Base-by-base conservation (phyloP, 208 protist species). In the Porcisia deanei region DNA sequence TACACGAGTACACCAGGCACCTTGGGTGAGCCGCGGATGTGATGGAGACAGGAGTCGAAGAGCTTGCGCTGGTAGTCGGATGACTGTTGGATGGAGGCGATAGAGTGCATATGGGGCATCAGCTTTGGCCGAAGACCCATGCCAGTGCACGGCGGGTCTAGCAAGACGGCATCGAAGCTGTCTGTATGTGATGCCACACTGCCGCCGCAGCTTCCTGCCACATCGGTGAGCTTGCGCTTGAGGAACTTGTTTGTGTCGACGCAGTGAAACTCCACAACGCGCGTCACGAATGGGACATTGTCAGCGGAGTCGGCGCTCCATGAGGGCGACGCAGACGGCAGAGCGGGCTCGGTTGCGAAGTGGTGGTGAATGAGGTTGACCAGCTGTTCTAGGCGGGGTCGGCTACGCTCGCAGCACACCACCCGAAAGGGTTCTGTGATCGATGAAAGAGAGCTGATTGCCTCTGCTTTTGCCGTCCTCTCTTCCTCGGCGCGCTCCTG, bases 141-240 rank as follows among this genome's bases (percentile, higher is more conserved):
- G 9, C 91, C 93, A 0, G 85, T 92, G 85, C 94, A 98, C n/a
- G 93, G 92, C 5, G 91, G 88, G 81, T 98, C 94, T 16, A 96
- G 65, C 65, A 98, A 72, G 41, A 98, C 79, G 10, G 73, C 80
- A 73, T 97, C 85, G 74, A 96, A 85, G 34, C 41, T 63, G 71
- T 68, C 53, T 5, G 71, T 54, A 57, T 60, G 55, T n/a, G 63
- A 25, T 12, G 30, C 47, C n/a, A n/a, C 30, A 8, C 30, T 43
- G 49, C 64, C 61, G 10, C 47, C 63, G 30, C n/a, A n/a, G 59
- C n/a, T 45, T 41, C 45, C 45, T 25, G 34, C n/a, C 37, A 43
- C 39, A 4, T 47, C 61, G 45, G 41, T 43, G 70, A 58, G 45
- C 14, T 71, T 49, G 34, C 45, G 55, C 41, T 78, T 77, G 41